These are phyloP conservation scores for Fusarium vanettenii DNA, from an alignment of 2,329 filamentous ascomycete genomes.

Conservation along the genomic window DNA sequence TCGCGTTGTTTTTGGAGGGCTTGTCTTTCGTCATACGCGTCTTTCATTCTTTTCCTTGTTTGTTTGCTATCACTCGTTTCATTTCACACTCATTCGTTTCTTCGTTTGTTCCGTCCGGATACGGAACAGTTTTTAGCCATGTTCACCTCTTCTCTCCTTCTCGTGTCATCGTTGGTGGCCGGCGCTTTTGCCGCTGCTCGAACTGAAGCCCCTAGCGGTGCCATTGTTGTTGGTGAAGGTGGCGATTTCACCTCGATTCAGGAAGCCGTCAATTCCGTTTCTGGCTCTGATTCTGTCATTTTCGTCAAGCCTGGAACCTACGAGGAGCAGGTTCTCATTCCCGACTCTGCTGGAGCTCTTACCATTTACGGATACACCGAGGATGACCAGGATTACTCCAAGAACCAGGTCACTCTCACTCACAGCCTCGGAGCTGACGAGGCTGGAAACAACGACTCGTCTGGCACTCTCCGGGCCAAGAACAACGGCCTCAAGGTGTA, in stretches of 20 bases:
- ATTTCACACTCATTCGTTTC: background rate
- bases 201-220: slow-evolving; percentile 46
- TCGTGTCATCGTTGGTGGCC: slow-evolving; percentile 19
- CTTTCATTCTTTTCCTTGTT: background rate
- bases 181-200: slow-evolving; percentile 38
- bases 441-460: slow-evolving; percentile 63
- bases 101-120: slow-evolving; percentile 8
- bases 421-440: slow-evolving; percentile 51
- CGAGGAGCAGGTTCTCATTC: slow-evolving; percentile 67
- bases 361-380: slow-evolving; percentile 70
- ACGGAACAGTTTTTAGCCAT: slow-evolving; percentile 9
- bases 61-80: background rate
- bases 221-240: slow-evolving; percentile 50
- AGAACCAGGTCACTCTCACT: slow-evolving; percentile 67
- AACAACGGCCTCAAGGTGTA: slow-evolving; percentile 67
- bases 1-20: background rate
- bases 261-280: slow-evolving; percentile 64
- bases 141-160: slow-evolving; percentile 4
- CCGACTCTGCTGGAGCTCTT: slow-evolving; percentile 59
- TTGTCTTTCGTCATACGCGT: background rate
- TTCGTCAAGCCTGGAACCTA: slow-evolving; percentile 38
- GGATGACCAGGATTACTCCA: slow-evolving; percentile 61
- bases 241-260: slow-evolving; percentile 55
- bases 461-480: slow-evolving; percentile 56
- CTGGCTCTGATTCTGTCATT: slow-evolving; percentile 28